Evolutionary conservation across 805 yeast genomes (phyloP), one percentile per base, ranked within the genome.

Genomic region (Candida chilensis): DNA sequence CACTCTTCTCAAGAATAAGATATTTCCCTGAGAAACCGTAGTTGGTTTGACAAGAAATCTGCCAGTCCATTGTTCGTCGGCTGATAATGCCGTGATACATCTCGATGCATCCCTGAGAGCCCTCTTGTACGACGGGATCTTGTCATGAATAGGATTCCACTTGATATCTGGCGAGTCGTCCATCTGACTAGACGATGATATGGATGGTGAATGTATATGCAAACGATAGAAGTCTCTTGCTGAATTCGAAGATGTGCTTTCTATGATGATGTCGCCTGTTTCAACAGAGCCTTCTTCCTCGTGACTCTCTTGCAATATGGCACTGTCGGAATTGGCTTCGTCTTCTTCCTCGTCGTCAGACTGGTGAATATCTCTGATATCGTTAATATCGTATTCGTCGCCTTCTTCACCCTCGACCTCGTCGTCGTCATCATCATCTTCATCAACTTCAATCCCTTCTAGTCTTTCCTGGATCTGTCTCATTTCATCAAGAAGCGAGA

Each of bases 1-100:
- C n/a, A n/a, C n/a, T n/a, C n/a, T n/a, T n/a, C n/a, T n/a, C n/a
- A n/a, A n/a, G n/a, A n/a, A n/a, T n/a, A n/a, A n/a, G n/a, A n/a
- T n/a, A n/a, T n/a, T n/a, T n/a, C n/a, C n/a, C n/a, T n/a, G n/a
- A n/a, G n/a, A n/a, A n/a, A n/a, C n/a, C n/a, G n/a, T n/a, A n/a
- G 64, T 47, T 2, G 65, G 62, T 36, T 59, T 59, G 19, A 64
- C 60, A 14, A 70, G 39, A 18, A 57, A 44, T 40, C 60, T 69
- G 27, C 73, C 70, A 15, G 65, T 49, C 81, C 82, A 75, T 6
- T 59, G 39, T 26, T 73, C 76, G 27, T 67, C 72, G 36, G 58
- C 57, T 1, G 65, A 55, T 31, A 75, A 53, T 3, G 78, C 69
- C 39, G 62, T 69, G 16, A 75, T 69, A 38, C 83, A 75, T 28